These are phyloP conservation scores for Trichoderma lentiforme DNA, from an alignment of 2,329 filamentous ascomycete genomes.

Conservation along the genomic window DNA sequence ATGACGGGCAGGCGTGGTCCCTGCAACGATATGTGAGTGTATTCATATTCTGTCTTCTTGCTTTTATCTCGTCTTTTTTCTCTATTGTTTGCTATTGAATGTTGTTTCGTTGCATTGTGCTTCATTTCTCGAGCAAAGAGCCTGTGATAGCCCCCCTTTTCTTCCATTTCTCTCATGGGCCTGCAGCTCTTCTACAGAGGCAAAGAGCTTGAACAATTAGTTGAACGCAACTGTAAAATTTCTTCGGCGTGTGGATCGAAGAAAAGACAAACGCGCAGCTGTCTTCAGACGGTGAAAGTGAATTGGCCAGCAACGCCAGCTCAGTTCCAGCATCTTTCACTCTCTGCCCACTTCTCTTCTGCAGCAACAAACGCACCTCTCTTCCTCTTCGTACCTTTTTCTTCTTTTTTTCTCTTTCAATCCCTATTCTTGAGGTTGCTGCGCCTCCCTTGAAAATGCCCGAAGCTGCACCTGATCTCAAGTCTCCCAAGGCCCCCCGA, in stretches of 20 bases:
- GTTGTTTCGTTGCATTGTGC: background rate
- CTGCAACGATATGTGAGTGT: conserved; percentile 40
- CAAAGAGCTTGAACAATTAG: background rate
- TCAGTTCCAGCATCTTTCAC: background rate
- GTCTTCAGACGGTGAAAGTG: conserved; percentile 6
- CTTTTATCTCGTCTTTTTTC: conserved; percentile 1
- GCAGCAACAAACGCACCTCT: background rate
- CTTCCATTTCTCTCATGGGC: background rate
- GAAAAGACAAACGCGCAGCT: background rate
- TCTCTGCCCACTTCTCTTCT: background rate
- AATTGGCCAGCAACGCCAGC: background rate
- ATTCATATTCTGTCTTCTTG: no score
- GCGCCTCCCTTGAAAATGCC: conserved; percentile 23
- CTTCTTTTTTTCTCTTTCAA: background rate
- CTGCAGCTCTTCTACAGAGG: background rate
- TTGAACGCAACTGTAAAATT: background rate
- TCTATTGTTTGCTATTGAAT: background rate
- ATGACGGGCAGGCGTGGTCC: conserved; percentile 35
- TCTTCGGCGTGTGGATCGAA: background rate
- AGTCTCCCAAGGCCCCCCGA: conserved; percentile 31
- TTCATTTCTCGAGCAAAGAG: background rate
- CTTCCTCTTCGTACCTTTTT: background rate
- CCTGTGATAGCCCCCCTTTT: background rate
- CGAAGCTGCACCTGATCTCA: conserved; percentile 26
- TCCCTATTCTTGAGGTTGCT: background rate